Base-by-base conservation (phyloP, 192 early-diverging fungal genomes). In the Haplosporangium gracile region DNA sequence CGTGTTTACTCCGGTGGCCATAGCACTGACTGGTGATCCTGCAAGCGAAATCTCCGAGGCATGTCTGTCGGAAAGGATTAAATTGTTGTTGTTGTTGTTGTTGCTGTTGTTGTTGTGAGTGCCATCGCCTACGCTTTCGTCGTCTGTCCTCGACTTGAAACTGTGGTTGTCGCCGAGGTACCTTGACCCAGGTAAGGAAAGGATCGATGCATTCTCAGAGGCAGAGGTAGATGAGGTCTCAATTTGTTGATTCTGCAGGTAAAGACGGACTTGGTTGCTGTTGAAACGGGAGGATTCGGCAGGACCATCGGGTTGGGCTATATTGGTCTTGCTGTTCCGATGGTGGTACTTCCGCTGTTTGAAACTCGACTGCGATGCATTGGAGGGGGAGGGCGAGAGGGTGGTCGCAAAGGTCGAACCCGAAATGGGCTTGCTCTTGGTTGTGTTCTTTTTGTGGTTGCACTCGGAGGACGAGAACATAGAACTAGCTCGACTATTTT, bases 151-250 rank as follows among this genome's bases (percentile, higher is more conserved):
- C 5, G 51, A 45, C 43, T 13, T 45, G 43, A 45, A 36, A 53
- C 29, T 63, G 53, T 63, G 39, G 69, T 71, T 42, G 29, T 20
- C 74, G 4, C 77, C 82, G 10, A 74, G 69, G 26, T 75, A 79
- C 36, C 71, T 75, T 11, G 83, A 85, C n/a, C 83, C 83, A 10
- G 83, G 74, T 40, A 85, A 74, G 20, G 83, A 80, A 26, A 80
- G 22, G 10, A 45, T 51, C 0, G 83, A 85, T 2, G 83, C 74
- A 60, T 85, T 79, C 24, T 80, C 74, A 2, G 45, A 68, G 11
- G 53, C 1, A 26, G 63, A n/a, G 26, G 43, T 29, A 40, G 65
- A 36, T 74, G 24, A 42, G 55, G 36, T 36, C 20, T 51, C 29
- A 18, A 43, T 20, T 74, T 63, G 72, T 38, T 73, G 76, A 45